A percentile compares a stretch with the other conserved stretches of the same genome.
These are phyloP conservation scores for Rhizophagus clarus DNA, from an alignment of 192 early-diverging fungal species.

Conservation along the genomic window DNA sequence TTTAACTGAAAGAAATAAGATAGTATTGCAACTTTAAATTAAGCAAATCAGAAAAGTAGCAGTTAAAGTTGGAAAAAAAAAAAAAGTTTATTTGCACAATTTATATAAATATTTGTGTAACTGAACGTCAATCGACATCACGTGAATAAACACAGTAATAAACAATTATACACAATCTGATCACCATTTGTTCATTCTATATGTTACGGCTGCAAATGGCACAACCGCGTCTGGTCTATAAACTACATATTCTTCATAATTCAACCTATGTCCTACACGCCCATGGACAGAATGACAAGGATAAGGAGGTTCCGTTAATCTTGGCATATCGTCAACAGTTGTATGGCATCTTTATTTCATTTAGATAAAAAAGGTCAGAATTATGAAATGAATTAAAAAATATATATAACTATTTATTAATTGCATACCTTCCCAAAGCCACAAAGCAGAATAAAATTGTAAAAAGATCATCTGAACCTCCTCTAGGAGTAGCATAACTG, in stretches of 20 bases:
- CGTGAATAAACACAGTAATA: too few relatives aligned
- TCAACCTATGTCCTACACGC: slow-evolving; percentile 7
- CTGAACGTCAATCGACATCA: too few relatives aligned
- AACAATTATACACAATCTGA: not conserved
- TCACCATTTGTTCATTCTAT: slow-evolving; percentile 24
- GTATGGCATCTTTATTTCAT: slow-evolving; percentile 2
- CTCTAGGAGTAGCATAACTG: slow-evolving; percentile 28
- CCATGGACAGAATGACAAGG: slow-evolving; percentile 35
- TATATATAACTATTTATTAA: not conserved
- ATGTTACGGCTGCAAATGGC: slow-evolving; percentile 30
- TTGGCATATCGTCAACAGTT: slow-evolving; percentile 28
- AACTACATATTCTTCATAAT: slow-evolving; percentile 36
- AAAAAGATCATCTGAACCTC: slow-evolving; percentile 1
- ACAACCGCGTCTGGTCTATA: slow-evolving; percentile 33
- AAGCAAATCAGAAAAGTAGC: too few relatives aligned
- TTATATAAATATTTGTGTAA: too few relatives aligned
- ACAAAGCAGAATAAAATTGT: slow-evolving; percentile 35
- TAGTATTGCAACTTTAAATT: too few relatives aligned
- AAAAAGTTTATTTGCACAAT: too few relatives aligned
- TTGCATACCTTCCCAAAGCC: slow-evolving; percentile 30
- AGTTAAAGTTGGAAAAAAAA: too few relatives aligned
- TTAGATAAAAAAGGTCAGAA: not conserved
- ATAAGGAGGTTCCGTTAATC: slow-evolving; percentile 26
- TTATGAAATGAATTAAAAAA: not conserved
- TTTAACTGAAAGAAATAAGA: not conserved